Percentiles rank a stretch among this genome's conserved stretches.
Evolutionary conservation across 2,329 filamentous ascomycete genomes (phyloP).

Genomic region (Neonectria hederae): DNA sequence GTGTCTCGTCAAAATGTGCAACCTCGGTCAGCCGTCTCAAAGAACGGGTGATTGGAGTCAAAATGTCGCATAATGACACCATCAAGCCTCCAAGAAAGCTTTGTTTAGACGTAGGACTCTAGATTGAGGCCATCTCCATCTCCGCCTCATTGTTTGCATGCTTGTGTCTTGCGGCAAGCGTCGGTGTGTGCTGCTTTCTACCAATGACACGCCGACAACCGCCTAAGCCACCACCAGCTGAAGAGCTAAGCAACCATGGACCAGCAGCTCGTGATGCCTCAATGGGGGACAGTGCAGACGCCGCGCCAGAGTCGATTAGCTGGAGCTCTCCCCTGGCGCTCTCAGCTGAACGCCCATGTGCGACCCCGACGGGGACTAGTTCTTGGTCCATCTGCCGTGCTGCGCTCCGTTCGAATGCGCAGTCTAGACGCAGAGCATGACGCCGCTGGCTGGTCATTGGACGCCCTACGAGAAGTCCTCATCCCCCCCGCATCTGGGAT

Average conservation of each 20-base stretch:
- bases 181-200: not conserved
- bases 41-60: not conserved
- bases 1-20: too few species aligned
- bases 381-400: slow-evolving; percentile 7
- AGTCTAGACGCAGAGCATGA: not conserved
- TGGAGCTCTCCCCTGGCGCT: not conserved
- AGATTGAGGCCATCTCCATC: not conserved
- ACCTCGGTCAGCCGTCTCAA: not conserved
- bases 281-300: not conserved
- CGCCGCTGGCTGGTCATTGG: slow-evolving; percentile 2
- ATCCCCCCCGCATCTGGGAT: not conserved
- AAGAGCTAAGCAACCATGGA: not conserved
- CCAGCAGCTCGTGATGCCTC: slow-evolving; percentile 7
- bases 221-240: slow-evolving; percentile 12
- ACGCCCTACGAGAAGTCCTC: not conserved
- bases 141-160: not conserved
- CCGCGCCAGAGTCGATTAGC: not conserved
- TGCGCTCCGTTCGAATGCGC: not conserved
- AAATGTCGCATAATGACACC: not conserved
- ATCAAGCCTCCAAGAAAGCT: not conserved
- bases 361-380: not conserved
- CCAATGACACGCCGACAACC: not conserved
- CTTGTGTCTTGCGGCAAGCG: not conserved
- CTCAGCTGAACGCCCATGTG: slow-evolving; percentile 6
- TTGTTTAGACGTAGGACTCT: not conserved